Base-by-base conservation (phyloP, 202 grass and related monocot species). In the Tripidium arundinaceum region DNA sequence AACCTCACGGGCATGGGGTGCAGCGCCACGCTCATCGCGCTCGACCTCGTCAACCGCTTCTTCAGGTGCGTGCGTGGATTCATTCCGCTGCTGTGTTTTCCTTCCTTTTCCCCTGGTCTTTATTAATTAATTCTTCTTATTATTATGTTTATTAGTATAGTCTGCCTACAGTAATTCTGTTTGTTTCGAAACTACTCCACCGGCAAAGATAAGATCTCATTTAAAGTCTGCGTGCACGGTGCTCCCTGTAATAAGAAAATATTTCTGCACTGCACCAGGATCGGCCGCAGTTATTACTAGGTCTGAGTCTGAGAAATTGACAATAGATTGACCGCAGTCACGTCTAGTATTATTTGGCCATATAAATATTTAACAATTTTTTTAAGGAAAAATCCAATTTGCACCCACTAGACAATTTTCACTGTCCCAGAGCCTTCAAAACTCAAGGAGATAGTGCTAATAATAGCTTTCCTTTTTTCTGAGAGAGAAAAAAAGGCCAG, bases 1-100 rank as follows among this genome's bases (percentile, higher is more conserved):
- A 97, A 97, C 84, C 87, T 97, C 70, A 84, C 89, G 16, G 94
- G 94, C 2, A 97, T 97, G 94, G 94, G 94, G 0, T 97, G 94
- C 85, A 97, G 94, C 84, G 94, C 91, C 71, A 89, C 83, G 55
- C 87, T 97, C 75, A 90, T 97, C 81, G 86, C 91, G 3, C 80
- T 97, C 67, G 91, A 94, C 84, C 84, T 97, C 80, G 89, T 88
- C 71, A 84, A 77, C 65, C 87, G 83, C 86, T 86, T 85, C 83
- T 94, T 97, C 84, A 86, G 81, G 88, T 95, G 41, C 36, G 28
- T 55, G 31, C n/a, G n/a, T n/a, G n/a, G n/a, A n/a, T 7, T 0
- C 2, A 10, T 70, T 18, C 11, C 13, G 11, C 11, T 46, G 43
- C n/a, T n/a, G n/a, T 3, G 6, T 64, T 64, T 46, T 26, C 14